These are phyloP conservation scores for Dactylonectria macrodidyma DNA, from an alignment of 2,329 filamentous ascomycete genomes.

Conservation along the genomic window DNA sequence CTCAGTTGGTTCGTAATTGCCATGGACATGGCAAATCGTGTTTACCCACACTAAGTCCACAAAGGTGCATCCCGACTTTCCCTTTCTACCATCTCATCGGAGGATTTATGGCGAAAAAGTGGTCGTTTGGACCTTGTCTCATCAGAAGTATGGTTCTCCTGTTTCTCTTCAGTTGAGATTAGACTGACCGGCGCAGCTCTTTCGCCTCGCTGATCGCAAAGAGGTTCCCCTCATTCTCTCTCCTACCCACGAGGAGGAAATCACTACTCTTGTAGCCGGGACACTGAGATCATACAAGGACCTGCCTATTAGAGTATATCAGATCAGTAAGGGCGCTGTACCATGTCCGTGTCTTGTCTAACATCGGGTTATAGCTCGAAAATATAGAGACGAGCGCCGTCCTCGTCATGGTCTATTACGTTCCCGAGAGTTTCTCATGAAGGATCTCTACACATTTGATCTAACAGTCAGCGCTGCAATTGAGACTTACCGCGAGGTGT, in stretches of 20 bases:
- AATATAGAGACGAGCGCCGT: slow-evolving; percentile 93
- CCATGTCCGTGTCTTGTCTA: slow-evolving; percentile 22
- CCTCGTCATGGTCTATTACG: slow-evolving; percentile 91
- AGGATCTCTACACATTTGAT: slow-evolving; percentile 98
- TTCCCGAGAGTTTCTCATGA: slow-evolving; percentile 96
- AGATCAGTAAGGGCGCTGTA: slow-evolving; percentile 74
- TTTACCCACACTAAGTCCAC: slow-evolving; percentile 30
- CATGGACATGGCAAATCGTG: not conserved
- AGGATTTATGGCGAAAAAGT: slow-evolving; percentile 86
- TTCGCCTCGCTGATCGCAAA: slow-evolving; percentile 85
- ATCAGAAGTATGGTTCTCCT: slow-evolving; percentile 72
- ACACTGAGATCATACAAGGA: slow-evolving; percentile 87
- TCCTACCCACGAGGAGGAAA: slow-evolving; percentile 97
- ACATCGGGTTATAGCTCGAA: slow-evolving; percentile 72
- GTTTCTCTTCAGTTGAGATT: not conserved
- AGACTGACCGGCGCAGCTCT: slow-evolving; percentile 71
- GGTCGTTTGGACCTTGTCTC: slow-evolving; percentile 82
- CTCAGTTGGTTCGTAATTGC: slow-evolving; percentile 69
- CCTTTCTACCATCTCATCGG: slow-evolving; percentile 87
- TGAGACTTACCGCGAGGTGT: slow-evolving; percentile 84
- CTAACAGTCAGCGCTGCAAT: slow-evolving; percentile 76
- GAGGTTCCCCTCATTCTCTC: slow-evolving; percentile 82
- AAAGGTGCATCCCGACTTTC: slow-evolving; percentile 84
- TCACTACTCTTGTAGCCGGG: slow-evolving; percentile 83
- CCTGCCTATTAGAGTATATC: slow-evolving; percentile 89